phyloP scores from a whole-genome alignment of 2,329 filamentous ascomycete genomes.

The Verticillium zaregamsianum region DNA sequence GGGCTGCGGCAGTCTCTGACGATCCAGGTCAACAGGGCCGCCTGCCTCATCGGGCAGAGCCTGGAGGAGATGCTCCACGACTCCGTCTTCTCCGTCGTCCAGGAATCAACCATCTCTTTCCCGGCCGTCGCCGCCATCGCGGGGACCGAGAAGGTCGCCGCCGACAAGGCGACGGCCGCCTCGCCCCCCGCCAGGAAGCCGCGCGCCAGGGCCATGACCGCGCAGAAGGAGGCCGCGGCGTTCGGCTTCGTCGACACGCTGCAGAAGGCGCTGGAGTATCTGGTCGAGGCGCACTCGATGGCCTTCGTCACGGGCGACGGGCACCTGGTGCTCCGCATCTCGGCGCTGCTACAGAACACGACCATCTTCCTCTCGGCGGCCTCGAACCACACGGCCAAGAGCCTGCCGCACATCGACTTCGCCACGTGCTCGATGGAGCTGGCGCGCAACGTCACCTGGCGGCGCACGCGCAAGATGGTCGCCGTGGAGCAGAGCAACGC shows the following conservation, averaged over 20 bases:
- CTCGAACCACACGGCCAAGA: slow-evolving; percentile 39
- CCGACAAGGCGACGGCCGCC: slow-evolving; percentile 19
- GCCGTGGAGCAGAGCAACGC: slow-evolving; percentile 11
- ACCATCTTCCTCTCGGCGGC: slow-evolving; percentile 63
- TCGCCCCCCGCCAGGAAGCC: slow-evolving; percentile 2
- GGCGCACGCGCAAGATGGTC: slow-evolving; percentile 53
- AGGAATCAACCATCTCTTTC: slow-evolving; percentile 88
- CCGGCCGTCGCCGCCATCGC: slow-evolving; percentile 54
- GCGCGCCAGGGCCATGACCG: slow-evolving; percentile 14
- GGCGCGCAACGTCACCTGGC: slow-evolving; percentile 65
- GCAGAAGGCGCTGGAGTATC: slow-evolving; percentile 59
- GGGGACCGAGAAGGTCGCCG: slow-evolving; percentile 29
- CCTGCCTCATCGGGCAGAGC: slow-evolving; percentile 64
- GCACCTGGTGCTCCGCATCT: slow-evolving; percentile 58
- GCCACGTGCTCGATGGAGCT: slow-evolving; percentile 64
- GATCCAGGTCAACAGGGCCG: slow-evolving; percentile 61
- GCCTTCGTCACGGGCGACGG: slow-evolving; percentile 52
- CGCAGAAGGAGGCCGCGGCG: slow-evolving; percentile 13
- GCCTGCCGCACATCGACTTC: slow-evolving; percentile 47
- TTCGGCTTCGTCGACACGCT: slow-evolving; percentile 55
- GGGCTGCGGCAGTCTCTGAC: slow-evolving; percentile 33
- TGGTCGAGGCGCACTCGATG: slow-evolving; percentile 59
- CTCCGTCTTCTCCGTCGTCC: slow-evolving; percentile 82
- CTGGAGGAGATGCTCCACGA: slow-evolving; percentile 71
- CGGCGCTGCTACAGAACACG: slow-evolving; percentile 60